Percentiles rank a stretch among this genome's conserved stretches.
phyloP scores from a whole-genome alignment of 441 rosid genomes.

The Erodium texanum region DNA sequence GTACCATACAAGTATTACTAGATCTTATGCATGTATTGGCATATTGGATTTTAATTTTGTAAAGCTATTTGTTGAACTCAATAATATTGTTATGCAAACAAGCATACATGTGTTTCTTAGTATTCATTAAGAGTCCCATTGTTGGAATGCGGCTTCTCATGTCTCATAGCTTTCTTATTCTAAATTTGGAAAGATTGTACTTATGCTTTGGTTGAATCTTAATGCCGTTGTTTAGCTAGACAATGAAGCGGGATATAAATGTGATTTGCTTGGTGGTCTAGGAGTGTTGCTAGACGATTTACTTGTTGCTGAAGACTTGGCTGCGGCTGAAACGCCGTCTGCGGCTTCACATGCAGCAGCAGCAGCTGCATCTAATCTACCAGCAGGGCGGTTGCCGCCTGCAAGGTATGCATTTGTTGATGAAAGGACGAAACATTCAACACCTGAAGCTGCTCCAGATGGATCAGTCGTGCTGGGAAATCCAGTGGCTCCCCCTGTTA shows the following conservation, averaged over 20 bases:
- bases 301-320: constrained; percentile 84
- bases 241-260: constrained; percentile 1
- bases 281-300: constrained; percentile 97
- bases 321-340: constrained; percentile 79
- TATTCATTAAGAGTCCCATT: background rate
- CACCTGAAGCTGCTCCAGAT: constrained; percentile 57
- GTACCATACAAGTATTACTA: too few species aligned
- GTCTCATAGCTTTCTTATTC: background rate
- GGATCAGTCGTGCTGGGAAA: constrained; percentile 84
- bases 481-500: constrained; percentile 88
- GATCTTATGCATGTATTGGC: too few species aligned
- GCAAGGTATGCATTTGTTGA: constrained; percentile 75
- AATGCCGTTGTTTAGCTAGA: background rate
- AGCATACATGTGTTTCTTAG: background rate
- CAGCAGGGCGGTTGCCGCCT: constrained; percentile 39
- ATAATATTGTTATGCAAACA: too few species aligned
- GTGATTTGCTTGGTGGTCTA: constrained; percentile 24
- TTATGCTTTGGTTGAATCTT: background rate
- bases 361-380: constrained; percentile 59
- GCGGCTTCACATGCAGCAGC: constrained; percentile 91
- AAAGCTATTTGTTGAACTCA: too few species aligned
- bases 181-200: background rate
- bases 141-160: background rate
- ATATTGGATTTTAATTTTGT: too few species aligned
- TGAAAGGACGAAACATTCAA: constrained; percentile 60